These are phyloP conservation scores for Singerocomus inundabilis DNA, from an alignment of 1,284 basidiomycete species.

Conservation along the genomic window DNA sequence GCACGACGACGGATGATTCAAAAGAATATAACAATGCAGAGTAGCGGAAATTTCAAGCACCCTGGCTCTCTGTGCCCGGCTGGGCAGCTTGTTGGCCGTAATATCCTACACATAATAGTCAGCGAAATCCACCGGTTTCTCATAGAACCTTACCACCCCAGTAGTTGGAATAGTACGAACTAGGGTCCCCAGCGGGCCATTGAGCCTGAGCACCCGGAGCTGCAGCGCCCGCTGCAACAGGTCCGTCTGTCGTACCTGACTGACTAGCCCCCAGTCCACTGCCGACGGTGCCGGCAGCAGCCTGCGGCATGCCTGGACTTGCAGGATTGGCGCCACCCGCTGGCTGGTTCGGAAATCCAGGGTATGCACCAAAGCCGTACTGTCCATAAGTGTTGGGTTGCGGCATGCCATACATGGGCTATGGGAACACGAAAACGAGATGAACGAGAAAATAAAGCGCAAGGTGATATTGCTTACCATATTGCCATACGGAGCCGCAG, in stretches of 20 bases:
- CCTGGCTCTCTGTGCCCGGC: constrained; percentile 62
- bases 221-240: constrained; percentile 41
- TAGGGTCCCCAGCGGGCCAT: constrained; percentile 70
- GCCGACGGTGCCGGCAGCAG: constrained; percentile 48
- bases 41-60: constrained; percentile 43
- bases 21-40: constrained; percentile 31
- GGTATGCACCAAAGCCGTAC: constrained; percentile 74
- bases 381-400: constrained; percentile 77
- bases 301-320: constrained; percentile 67
- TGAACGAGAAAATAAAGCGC: constrained; percentile 2
- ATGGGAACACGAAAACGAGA: constrained; percentile 6
- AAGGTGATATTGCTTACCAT: constrained; percentile 49
- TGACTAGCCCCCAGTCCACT: constrained; percentile 56
- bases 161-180: constrained; percentile 76
- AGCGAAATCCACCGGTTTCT: constrained; percentile 5
- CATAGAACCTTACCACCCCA: constrained; percentile 65
- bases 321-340: constrained; percentile 47
- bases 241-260: constrained; percentile 56
- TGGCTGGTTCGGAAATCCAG: constrained; percentile 64
- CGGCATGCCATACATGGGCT: constrained; percentile 87
- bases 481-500: constrained; percentile 67
- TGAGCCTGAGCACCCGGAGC: constrained; percentile 65
- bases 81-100: constrained; percentile 71
- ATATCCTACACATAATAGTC: constrained; percentile 52
- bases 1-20: constrained; percentile 23